Evolutionary conservation across 805 yeast genomes (phyloP), one percentile per base, ranked within the genome.

Genomic region (Kazachstania africana): DNA sequence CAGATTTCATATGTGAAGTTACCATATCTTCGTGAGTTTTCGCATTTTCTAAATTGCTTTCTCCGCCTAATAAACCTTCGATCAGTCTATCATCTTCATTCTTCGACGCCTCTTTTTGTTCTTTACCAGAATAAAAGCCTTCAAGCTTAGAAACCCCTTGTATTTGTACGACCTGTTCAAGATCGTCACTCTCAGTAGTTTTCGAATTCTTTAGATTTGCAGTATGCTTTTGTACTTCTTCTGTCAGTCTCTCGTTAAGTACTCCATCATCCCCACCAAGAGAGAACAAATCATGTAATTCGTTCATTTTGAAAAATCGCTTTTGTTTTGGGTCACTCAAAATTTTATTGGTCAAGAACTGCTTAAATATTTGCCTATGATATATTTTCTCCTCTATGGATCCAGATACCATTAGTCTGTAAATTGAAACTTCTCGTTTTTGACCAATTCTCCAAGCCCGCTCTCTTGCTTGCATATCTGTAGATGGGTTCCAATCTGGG

Each of bases 401-500:
- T 0, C 97, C 96, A 2, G 95, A 84, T 27, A 85, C 81, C 82
- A 91, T 84, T 26, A 91, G 62, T 36, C 98, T 61, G 45, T 88
- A 91, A 22, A 88, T 87, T 5, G 85, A 73, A 6, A 88, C 96
- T 44, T 87, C 95, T 36, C 77, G 74, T 50, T 80, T 87, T 54
- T 88, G 98, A 1, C 98, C 98, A 39, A 88, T 65, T 41, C 98
- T 65, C 97, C 97, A 91, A 0, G 97, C 96, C 29, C 98, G 60
- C 53, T 88, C 98, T 37, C 97, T 65, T 0, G 98, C 98, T 56
- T 88, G 98, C 37, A 87, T 68, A 60, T 88, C 98, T 0, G 97
- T 91, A 1, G 95, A 84, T 1, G 98, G 98, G 48, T 88, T 88
- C 98, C 98, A 88, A 56, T 91, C 97, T 0, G 98, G 98, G 48